Evolutionary conservation across 1,139 yeast genomes (phyloP).

Genomic region (Yamadazyma diospyri): DNA sequence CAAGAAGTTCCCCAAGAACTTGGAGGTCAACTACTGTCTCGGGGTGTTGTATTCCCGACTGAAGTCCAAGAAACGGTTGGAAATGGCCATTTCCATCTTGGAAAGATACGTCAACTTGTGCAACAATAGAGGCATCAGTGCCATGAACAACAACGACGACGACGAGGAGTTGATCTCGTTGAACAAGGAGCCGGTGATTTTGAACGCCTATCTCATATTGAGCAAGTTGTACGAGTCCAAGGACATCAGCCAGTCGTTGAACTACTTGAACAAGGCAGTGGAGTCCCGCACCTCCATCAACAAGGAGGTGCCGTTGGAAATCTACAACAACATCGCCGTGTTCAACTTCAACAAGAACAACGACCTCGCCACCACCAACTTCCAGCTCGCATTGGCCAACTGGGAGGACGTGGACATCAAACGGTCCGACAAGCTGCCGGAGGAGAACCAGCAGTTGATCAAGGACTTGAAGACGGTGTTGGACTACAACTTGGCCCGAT

Average conservation of each 20-base stretch:
- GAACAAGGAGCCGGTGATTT: slow-evolving; percentile 58
- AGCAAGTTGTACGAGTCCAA: slow-evolving; percentile 65
- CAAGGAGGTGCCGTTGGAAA: slow-evolving; percentile 57
- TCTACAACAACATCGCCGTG: slow-evolving; percentile 84
- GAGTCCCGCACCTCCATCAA: slow-evolving; percentile 45
- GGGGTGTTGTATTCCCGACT: slow-evolving; percentile 69
- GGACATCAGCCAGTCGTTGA: slow-evolving; percentile 57
- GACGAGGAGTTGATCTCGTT: slow-evolving; percentile 26
- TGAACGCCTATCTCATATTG: slow-evolving; percentile 66
- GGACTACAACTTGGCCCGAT: slow-evolving; percentile 61
- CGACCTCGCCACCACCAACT: slow-evolving; percentile 37
- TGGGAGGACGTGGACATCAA: slow-evolving; percentile 16
- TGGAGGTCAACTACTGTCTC: slow-evolving; percentile 72
- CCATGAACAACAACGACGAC: slow-evolving; percentile 16
- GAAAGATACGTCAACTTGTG: slow-evolving; percentile 72
- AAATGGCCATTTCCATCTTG: slow-evolving; percentile 59
- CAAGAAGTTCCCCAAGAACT: slow-evolving; percentile 62
- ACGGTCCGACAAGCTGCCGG: slow-evolving; percentile 17
- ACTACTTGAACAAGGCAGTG: slow-evolving; percentile 54
- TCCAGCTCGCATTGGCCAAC: slow-evolving; percentile 46
- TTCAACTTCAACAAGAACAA: slow-evolving; percentile 66
- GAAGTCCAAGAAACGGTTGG: slow-evolving; percentile 31
- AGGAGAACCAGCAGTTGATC: slow-evolving; percentile 27
- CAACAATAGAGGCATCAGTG: slow-evolving; percentile 35
- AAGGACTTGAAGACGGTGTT: slow-evolving; percentile 45